These are phyloP conservation scores for Yamadazyma sp. DNA, from an alignment of 805 yeast species.

Conservation along the genomic window DNA sequence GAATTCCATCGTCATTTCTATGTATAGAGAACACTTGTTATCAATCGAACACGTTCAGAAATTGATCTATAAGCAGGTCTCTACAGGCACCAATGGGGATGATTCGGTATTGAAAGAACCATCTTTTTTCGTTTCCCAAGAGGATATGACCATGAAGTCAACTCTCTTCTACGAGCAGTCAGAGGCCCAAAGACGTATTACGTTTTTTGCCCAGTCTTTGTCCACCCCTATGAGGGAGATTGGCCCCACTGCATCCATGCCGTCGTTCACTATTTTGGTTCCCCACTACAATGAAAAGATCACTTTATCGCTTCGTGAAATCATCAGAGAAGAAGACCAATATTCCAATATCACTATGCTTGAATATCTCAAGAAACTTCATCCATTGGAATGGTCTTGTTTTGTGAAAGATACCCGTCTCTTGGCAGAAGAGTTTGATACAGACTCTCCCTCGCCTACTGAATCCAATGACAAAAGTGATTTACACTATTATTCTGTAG, in stretches of 20 bases:
- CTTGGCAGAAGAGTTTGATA: conserved; percentile 88
- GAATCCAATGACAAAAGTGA: conserved; percentile 63
- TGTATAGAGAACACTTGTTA: conserved; percentile 78
- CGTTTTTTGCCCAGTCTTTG: conserved; percentile 87
- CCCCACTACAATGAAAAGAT: conserved; percentile 98
- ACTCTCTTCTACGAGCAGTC: conserved; percentile 59
- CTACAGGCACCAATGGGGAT: conserved; percentile 33
- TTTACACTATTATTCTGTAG: conserved; percentile 91
- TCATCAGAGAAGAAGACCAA: conserved; percentile 96
- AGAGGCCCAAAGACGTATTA: conserved; percentile 80
- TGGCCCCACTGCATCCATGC: conserved; percentile 65
- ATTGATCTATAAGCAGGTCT: conserved; percentile 56
- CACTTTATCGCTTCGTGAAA: conserved; percentile 87
- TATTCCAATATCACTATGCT: conserved; percentile 90
- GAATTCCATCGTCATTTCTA: conserved; percentile 80
- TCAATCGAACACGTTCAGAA: conserved; percentile 71
- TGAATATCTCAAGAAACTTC: conserved; percentile 92
- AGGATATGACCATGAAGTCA: conserved; percentile 65
- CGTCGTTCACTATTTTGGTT: conserved; percentile 81
- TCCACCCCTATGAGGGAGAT: conserved; percentile 84
- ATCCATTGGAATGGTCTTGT: conserved; percentile 97
- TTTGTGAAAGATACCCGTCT: conserved; percentile 95
- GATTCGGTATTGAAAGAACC: conserved; percentile 58
- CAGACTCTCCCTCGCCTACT: conserved; percentile 15
- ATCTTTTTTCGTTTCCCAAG: conserved; percentile 75